Evolutionary conservation across 2,329 filamentous ascomycete species (phyloP).

Genomic region (Calonectria hongkongensis): DNA sequence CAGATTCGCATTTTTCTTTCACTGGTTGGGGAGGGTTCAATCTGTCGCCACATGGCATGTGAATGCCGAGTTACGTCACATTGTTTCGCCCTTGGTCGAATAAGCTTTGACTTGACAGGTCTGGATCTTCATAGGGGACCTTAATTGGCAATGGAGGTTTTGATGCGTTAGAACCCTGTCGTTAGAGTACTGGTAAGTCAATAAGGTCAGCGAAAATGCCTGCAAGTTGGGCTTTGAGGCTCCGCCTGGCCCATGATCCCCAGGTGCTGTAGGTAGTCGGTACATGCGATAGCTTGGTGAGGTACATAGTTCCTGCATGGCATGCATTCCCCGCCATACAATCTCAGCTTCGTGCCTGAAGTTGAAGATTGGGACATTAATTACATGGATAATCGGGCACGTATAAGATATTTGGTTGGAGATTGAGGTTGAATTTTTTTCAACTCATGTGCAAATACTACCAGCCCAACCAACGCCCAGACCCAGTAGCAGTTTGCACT

Average conservation of each 20-base stretch:
- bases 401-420: not conserved
- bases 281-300: not conserved
- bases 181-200: not conserved
- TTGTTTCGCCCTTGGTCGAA: not conserved
- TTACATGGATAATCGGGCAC: not conserved
- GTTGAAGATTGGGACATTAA: not conserved
- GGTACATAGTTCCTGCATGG: conserved; percentile 11
- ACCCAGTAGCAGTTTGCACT: conserved; percentile 10
- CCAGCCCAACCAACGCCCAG: not conserved
- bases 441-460: not conserved
- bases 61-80: conserved; percentile 4
- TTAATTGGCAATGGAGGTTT: not conserved
- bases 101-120: conserved; percentile 1
- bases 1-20: not conserved
- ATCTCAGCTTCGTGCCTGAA: not conserved
- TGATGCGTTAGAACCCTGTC: not conserved
- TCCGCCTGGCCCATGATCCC: conserved; percentile 6
- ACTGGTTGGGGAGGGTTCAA: not conserved
- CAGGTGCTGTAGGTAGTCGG: not conserved
- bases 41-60: not conserved
- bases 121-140: not conserved
- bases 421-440: conserved; percentile 5
- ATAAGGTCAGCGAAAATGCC: not conserved
- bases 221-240: not conserved
- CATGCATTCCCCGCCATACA: conserved; percentile 4